Base-by-base conservation (phyloP, 306 rosid genomes). In the Pachyrhizus erosus region DNA sequence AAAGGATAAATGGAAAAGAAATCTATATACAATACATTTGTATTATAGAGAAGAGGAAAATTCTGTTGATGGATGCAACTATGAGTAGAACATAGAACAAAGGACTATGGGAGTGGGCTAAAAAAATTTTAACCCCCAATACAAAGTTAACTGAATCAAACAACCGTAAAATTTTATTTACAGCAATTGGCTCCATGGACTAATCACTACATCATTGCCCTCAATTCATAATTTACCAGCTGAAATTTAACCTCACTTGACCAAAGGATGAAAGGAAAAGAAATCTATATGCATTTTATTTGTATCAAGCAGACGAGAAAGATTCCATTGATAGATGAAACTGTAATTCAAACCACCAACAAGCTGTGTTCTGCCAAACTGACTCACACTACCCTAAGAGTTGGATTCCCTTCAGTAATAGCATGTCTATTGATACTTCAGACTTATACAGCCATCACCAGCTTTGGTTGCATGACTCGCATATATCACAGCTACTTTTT, bases 281-380 rank as follows among this genome's bases (percentile, higher is more conserved):
- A 33, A 33, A 33, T 33, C 4, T 33, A 33, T 27, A 1, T 27
- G 3, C 31, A 27, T 3, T 27, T 27, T 27, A 27, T 27, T 27
- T 27, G 31, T 15, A 27, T 79, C 37, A 31, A 17, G 20, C 20
- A 78, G 39, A 78, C 27, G 65, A 52, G 12, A 24, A 23, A 39
- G 45, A 68, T 75, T 67, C 54, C 7, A 6, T 80, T 40, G 9
- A 79, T 33, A 29, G 70, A 26, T 4, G 40, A 17, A 17, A 24
- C 55, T 45, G 67, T 18, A 79, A 48, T 33, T 58, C 21, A 69
- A 75, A 80, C 61, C 40, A 57, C 37, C 76, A 73, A 83, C 73
- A 66, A 57, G 52, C 78, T 60, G 69, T 9, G 48, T 46, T 75
- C 57, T 2, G 1, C 23, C 40, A 34, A 33, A 33, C 21, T 66